Evolutionary conservation across 2,329 filamentous ascomycete genomes (phyloP).

Genomic region (Calonectria pauciramosa): DNA sequence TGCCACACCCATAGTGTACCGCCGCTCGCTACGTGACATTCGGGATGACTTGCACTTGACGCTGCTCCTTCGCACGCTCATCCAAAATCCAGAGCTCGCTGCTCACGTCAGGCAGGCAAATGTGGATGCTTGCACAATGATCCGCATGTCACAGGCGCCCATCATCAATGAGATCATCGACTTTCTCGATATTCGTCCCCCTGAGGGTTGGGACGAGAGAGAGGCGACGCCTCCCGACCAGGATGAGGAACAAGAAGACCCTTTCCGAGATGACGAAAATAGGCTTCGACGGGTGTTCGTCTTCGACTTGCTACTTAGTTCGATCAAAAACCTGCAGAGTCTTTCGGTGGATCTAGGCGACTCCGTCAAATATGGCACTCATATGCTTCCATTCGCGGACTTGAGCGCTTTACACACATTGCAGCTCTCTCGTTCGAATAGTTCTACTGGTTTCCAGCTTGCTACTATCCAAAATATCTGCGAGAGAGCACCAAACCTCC

Average conservation of each 20-base stretch:
- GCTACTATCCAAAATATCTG: not conserved
- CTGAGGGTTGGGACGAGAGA: not conserved
- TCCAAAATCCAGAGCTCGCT: not conserved
- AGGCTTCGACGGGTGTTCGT: not conserved
- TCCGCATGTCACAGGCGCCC: not conserved
- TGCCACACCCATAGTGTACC: not conserved
- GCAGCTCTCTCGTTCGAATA: not conserved
- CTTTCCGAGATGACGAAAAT: no score
- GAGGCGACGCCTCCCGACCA: no score
- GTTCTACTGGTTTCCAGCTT: accelerated
- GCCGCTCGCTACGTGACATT: not conserved
- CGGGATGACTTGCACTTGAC: accelerated
- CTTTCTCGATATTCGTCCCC: not conserved
- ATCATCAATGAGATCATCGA: not conserved
- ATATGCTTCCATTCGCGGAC: not conserved
- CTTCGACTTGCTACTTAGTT: not conserved
- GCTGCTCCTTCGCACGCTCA: not conserved
- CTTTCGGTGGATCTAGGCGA: not conserved
- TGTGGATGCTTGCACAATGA: not conserved
- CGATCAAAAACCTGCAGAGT: not conserved
- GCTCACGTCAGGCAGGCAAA: not conserved
- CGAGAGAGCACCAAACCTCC: not conserved
- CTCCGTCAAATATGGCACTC: not conserved
- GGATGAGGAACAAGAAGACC: no score
- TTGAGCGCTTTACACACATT: not conserved